Evolutionary conservation across 2,329 filamentous ascomycete species (phyloP), one percentile per base, ranked within the genome.

Genomic region (Cercospora sp.): DNA sequence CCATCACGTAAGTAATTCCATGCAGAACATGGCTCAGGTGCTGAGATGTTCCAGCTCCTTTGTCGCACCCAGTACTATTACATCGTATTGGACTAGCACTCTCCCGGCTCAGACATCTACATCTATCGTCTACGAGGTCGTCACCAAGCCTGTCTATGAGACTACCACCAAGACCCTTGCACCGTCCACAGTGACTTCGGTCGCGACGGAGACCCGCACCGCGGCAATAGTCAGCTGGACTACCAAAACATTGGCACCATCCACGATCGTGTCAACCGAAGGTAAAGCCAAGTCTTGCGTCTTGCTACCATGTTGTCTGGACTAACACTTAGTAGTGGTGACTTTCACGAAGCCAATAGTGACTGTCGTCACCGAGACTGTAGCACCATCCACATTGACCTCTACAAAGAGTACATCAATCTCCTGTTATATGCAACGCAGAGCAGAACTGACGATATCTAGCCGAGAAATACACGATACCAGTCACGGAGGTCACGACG

Each of bases 101-200:
- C 55, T 59, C 6, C 55, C 55, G 8, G 55, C n/a, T 20, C 55
- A 59, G 30, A 59, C 55, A 10, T 58, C 53, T 30, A 28, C 26
- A n/a, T 58, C 63, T 28, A 65, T 36, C 8, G 30, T 55, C 10
- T 65, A 65, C 26, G 36, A 59, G 33, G 42, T 60, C 13, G n/a
- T 65, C 10, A 60, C 55, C 30, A 65, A n/a, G n/a, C 53, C 63
- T 8, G 55, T 57, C 20, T 65, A 59, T 28, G 39, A 18, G 8
- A 65, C 63, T 13, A 65, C 55, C 3, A 65, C 63, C 4, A 30
- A 48, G 36, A 65, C 55, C 23, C 53, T 59, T 18, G 63, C 63
- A 9, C 63, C 63, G 4, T 65, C 63, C 5, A 64, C 63, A 16
- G 26, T 65, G 20, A 48, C 55, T 23, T 65, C 39, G 20, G 58